Evolutionary conservation across 2,329 filamentous ascomycete genomes (phyloP).

Genomic region (Fusarium paranaense): DNA sequence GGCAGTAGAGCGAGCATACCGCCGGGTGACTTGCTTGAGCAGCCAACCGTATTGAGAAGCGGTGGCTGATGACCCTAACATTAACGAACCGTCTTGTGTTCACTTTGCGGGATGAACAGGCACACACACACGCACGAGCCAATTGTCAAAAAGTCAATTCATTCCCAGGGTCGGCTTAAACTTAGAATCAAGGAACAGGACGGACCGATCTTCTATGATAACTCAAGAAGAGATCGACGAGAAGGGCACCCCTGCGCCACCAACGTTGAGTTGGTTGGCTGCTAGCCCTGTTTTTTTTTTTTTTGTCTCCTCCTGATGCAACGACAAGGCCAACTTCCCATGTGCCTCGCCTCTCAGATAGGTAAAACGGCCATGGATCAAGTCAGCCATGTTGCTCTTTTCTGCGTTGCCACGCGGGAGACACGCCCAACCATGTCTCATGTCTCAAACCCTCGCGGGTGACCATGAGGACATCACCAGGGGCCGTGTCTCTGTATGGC

Average conservation of each 20-base stretch:
- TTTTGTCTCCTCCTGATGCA: not conserved
- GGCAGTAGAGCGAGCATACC: no score
- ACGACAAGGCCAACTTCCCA: not conserved
- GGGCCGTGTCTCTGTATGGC: constrained; percentile 10
- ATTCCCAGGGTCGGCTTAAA: constrained; percentile 20
- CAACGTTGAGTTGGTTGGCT: not conserved
- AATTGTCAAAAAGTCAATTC: constrained; percentile 29
- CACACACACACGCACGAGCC: constrained; percentile 37
- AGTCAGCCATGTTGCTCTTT: not conserved
- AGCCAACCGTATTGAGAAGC: constrained; percentile 20
- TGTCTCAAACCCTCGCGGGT: constrained; percentile 12
- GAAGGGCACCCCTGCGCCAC: constrained; percentile 28
- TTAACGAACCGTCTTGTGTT: not conserved
- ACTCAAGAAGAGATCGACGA: constrained; percentile 22
- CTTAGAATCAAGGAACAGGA: constrained; percentile 26
- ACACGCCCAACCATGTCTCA: not conserved
- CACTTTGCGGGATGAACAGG: constrained; percentile 12
- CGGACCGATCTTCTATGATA: not conserved
- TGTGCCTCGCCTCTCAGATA: not conserved
- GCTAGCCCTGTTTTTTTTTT: constrained; percentile 11
- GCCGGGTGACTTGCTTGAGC: not conserved
- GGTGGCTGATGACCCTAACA: not conserved
- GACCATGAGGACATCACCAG: constrained; percentile 11
- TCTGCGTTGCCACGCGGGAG: constrained; percentile 1
- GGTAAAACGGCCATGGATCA: not conserved